Evolutionary conservation across 1,139 yeast species (phyloP).

Genomic region (Candida labiduridarum): DNA sequence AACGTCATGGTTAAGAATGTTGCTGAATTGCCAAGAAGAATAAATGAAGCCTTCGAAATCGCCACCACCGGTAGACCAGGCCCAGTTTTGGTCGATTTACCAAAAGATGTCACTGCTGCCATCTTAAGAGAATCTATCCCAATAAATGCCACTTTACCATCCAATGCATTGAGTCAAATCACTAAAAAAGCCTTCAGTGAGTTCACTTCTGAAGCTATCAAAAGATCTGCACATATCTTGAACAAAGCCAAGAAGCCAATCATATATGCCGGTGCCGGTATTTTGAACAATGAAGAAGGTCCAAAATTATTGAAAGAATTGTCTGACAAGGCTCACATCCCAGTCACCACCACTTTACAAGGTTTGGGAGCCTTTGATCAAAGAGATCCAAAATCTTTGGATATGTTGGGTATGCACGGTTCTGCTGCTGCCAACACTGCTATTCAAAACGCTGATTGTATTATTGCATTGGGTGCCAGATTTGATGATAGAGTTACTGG

Average conservation of each 20-base stretch:
- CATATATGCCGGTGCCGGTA: constrained; percentile 91
- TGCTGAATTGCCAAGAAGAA: constrained; percentile 91
- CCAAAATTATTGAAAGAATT: constrained; percentile 79
- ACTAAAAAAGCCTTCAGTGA: constrained; percentile 75
- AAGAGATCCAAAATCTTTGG: constrained; percentile 84
- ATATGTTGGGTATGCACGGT: constrained; percentile 99
- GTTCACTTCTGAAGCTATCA: constrained; percentile 73
- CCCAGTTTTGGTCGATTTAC: constrained; percentile 95
- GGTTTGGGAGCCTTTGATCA: constrained; percentile 95
- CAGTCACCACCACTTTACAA: constrained; percentile 94
- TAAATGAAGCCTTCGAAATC: constrained; percentile 96
- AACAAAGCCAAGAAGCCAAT: constrained; percentile 87
- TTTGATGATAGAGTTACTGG: constrained; percentile 98
- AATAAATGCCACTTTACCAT: constrained; percentile 79
- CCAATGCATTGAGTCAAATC: constrained; percentile 71
- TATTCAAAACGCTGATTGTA: constrained; percentile 89
- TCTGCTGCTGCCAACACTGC: constrained; percentile 93
- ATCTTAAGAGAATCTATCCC: constrained; percentile 87
- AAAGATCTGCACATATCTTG: constrained; percentile 74
- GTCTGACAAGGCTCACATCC: constrained; percentile 88
- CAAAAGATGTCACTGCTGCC: constrained; percentile 96
- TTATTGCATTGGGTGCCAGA: constrained; percentile 93
- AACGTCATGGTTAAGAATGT: constrained; percentile 96
- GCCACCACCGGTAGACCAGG: constrained; percentile 98
- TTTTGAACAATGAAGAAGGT: constrained; percentile 78